Base-by-base conservation (phyloP, 768 basidiomycete genomes). In the Pleurotus tuber-regium region DNA sequence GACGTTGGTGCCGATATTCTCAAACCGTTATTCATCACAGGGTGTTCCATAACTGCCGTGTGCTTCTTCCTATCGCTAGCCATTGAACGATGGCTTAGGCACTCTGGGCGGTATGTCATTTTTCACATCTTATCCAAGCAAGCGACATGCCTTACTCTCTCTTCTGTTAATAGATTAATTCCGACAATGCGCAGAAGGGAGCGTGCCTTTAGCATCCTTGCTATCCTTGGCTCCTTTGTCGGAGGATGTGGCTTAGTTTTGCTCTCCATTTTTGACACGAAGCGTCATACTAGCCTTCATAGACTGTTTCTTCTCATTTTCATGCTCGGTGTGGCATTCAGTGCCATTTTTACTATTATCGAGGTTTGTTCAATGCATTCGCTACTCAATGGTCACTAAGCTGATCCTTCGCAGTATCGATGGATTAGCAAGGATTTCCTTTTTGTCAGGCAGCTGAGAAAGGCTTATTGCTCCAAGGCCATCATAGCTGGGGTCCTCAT, bases 1-100 rank as follows among this genome's bases (percentile, higher is more conserved):
- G 87, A 91, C 59, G 67, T 90, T 29, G 88, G 84, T n/a, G 88
- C 89, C 16, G 77, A 76, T 56, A 71, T 76, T 46, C 69, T 91
- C 38, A 90, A 91, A 62, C 89, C 89, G 2, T 74, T 91, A 30
- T 92, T 92, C 59, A 70, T 91, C 43, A 70, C 75, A 12, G 83
- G 83, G 5, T 84, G 82, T 57, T 69, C 72, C 31, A 76, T 89
- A 52, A 88, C 89, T 2, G 82, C 77, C 5, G 65, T 78, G 2
- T 70, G 75, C 0, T 87, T 91, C 65, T 68, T 86, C 58, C 66
- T 83, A 42, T 78, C 80, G 6, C 74, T 90, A 23, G 56, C 73
- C 4, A 60, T 83, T 25, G 86, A 90, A 64, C 74, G 87, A 41
- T 76, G 78, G 59, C 71, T 89, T 28, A 69, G 87, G 54, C 85